Conservation (phyloP, 148 eudicot genomes). For the Nepenthes gracilis region DNA sequence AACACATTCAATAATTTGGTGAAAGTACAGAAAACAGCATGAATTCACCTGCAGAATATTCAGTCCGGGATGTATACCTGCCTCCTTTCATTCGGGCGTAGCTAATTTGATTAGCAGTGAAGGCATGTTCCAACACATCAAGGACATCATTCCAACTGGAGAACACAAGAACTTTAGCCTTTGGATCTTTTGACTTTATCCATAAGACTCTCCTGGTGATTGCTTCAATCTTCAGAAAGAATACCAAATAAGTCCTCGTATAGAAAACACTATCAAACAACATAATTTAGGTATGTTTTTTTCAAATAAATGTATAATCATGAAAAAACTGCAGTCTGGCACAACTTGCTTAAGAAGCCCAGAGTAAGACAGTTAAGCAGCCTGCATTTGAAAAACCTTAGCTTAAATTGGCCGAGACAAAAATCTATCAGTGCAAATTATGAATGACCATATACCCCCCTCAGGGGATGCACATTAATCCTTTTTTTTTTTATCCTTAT, state of each 20-base stretch:
- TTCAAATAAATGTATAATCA: too few species aligned
- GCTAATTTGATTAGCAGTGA: constrained; percentile 60
- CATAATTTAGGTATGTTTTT: background rate
- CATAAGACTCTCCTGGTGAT: constrained; percentile 79
- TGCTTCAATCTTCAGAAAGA: constrained; percentile 64
- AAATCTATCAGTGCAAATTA: too few species aligned
- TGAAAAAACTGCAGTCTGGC: too few species aligned
- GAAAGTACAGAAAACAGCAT: too few species aligned
- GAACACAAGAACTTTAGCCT: constrained; percentile 83
- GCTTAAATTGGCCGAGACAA: too few species aligned
- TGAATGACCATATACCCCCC: too few species aligned
- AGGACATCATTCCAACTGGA: constrained; percentile 97
- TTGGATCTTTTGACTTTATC: constrained; percentile 58
- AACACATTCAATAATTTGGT: background rate
- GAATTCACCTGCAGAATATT: too few species aligned
- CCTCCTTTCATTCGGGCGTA: constrained; percentile 88
- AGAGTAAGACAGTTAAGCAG: too few species aligned
- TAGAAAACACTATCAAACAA: background rate
- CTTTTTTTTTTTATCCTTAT: too few species aligned
- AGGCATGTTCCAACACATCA: constrained; percentile 88
- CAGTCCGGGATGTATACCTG: constrained; percentile 29
- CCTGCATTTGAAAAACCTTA: too few species aligned
- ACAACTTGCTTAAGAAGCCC: too few species aligned
- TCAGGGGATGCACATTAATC: too few species aligned
- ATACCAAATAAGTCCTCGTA: background rate